Percentiles rank a stretch among this genome's conserved stretches.
Conservation (phyloP, 768 basidiomycete species). For the Auriscalpium microsporum region DNA sequence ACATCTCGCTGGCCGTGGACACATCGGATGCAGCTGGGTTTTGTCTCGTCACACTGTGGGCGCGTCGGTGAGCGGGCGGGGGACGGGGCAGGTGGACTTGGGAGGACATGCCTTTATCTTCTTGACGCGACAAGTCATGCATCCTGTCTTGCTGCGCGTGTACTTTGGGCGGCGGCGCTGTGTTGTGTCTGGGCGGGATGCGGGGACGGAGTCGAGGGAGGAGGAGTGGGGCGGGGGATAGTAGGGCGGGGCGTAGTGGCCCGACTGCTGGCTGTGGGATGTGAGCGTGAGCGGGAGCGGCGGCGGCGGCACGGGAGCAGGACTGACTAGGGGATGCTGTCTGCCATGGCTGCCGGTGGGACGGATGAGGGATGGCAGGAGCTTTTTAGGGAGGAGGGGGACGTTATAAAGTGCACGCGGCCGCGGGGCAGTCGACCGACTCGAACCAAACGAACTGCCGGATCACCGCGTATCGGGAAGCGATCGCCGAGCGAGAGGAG, state of each 20-base stretch:
- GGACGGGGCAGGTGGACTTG: no score
- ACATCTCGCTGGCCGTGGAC: slow-evolving; percentile 81
- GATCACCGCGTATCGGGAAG: slow-evolving; percentile 29
- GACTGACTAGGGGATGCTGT: slow-evolving; percentile 27
- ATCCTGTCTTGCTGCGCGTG: slow-evolving; percentile 90
- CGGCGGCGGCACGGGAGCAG: slow-evolving; percentile 1
- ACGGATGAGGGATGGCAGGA: slow-evolving; percentile 16
- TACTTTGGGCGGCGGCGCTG: slow-evolving; percentile 84
- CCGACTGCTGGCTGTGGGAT: slow-evolving; percentile 18
- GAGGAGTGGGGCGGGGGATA: slow-evolving; percentile 34
- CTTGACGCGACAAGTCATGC: slow-evolving; percentile 87
- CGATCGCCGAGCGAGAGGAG: no score
- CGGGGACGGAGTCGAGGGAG: slow-evolving; percentile 28
- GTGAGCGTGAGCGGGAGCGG: neutral
- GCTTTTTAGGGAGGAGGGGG: slow-evolving; percentile 20
- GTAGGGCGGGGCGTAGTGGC: slow-evolving; percentile 20
- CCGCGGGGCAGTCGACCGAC: slow-evolving; percentile 16
- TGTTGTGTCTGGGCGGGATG: slow-evolving; percentile 42
- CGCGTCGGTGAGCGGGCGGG: neutral
- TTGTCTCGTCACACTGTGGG: slow-evolving; percentile 79
- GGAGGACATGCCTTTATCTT: slow-evolving; percentile 73
- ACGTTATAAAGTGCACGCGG: slow-evolving; percentile 12
- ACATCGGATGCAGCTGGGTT: slow-evolving; percentile 82
- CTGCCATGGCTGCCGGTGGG: slow-evolving; percentile 26
- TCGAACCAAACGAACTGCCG: slow-evolving; percentile 23